Base-by-base conservation (phyloP, 352 stramenopile genomes). In the Globisporangium heterothallicum region DNA sequence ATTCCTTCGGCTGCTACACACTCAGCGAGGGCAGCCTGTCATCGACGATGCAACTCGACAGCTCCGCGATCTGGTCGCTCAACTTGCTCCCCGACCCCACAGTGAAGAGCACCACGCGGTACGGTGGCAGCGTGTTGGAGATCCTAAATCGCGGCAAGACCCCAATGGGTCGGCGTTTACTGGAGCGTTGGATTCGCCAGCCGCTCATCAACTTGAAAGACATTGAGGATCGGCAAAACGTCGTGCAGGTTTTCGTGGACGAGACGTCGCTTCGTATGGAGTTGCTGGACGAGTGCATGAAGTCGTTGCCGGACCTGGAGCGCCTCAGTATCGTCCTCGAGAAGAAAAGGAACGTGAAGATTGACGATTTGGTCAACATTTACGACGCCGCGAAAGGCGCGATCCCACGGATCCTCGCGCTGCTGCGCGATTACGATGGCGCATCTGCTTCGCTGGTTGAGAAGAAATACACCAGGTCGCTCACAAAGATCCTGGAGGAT, bases 181-280 rank as follows among this genome's bases (percentile, higher is more conserved):
- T 99, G 22, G 86, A 98, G 66, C 76, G 93, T n/a, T 99, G 97
- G 97, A 88, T 99, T 45, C 78, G 94, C 42, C 95, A 99, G 70
- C 97, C 97, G 19, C 76, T 99, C 19, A 62, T 98, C 0, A 73
- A 98, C 54, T 61, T 95, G 1, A 56, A 68, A 8, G 59, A 76
- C 16, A 98, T 99, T 57, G 53, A 78, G 19, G 64, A 64, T 24
- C 84, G 97, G 26, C 94, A 99, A 56, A 81, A 96, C 52, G 61
- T 97, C 12, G 95, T 99, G 6, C 78, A 89, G 36, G 64, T 86
- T 21, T 95, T 99, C 63, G 79, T 98, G 14, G 75, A 98, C 40
- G 78, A 97, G 13, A 64, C 77, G 12, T 85, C 78, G 0, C 56
- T 95, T 21, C 84, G 88, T 24, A 92, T 96, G 66, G 83, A 94